Evolutionary conservation across 192 early-diverging fungal genomes (phyloP).

Genomic region (Backusella circina): DNA sequence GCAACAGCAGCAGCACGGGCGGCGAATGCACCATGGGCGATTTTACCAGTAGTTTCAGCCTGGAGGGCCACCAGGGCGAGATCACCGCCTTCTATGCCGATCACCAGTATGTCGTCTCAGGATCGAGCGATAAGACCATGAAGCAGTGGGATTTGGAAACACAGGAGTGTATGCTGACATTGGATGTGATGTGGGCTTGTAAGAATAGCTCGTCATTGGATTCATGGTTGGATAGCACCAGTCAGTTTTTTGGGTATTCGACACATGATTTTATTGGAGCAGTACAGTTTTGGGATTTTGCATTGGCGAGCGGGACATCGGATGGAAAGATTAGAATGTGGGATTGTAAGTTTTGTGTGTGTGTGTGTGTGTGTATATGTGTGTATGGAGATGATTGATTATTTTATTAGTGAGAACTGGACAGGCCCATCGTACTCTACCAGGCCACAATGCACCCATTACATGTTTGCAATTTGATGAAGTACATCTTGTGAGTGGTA

Average conservation of each 20-base stretch:
- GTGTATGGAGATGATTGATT: neutral
- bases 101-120: constrained; percentile 53
- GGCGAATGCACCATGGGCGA: neutral
- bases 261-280: constrained; percentile 61
- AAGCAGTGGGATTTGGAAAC: constrained; percentile 75
- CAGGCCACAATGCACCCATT: constrained; percentile 60
- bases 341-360: constrained; percentile 49
- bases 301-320: constrained; percentile 67
- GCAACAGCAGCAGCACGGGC: neutral
- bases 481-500: constrained; percentile 66
- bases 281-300: constrained; percentile 70
- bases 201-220: neutral
- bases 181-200: constrained; percentile 71
- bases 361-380: too few relatives aligned
- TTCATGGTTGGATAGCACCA: neutral
- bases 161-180: constrained; percentile 56
- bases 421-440: constrained; percentile 66
- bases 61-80: constrained; percentile 44
- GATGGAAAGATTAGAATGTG: constrained; percentile 76
- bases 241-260: constrained; percentile 25
- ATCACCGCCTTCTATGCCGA: constrained; percentile 53
- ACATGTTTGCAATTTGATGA: constrained; percentile 68
- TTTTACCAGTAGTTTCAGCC: constrained; percentile 9
- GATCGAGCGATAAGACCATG: constrained; percentile 72
- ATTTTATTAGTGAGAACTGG: constrained; percentile 56